Conservation (phyloP, 176 grass and related monocot species). For the Ananas comosus region DNA sequence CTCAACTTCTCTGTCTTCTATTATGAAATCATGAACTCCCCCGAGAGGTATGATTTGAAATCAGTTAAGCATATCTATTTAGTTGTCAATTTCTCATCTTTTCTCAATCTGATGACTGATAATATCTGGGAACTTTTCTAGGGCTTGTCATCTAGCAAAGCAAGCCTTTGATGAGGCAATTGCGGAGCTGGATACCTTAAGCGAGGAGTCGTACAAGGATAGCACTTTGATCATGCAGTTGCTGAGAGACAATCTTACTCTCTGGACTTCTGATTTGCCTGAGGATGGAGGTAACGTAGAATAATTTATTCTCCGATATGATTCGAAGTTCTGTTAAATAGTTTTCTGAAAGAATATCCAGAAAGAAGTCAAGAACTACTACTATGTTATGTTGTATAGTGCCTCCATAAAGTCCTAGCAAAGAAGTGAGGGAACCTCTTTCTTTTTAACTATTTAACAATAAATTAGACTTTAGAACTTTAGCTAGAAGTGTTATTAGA, state of each 20-base stretch:
- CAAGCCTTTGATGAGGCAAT: conserved; percentile 41
- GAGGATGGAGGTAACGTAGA: conserved; percentile 14
- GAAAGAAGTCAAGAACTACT: no score
- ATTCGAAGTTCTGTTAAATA: background rate
- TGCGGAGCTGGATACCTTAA: conserved; percentile 28
- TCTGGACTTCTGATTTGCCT: conserved; percentile 33
- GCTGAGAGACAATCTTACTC: conserved; percentile 38
- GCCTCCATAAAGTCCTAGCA: no score
- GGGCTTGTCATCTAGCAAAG: conserved; percentile 20
- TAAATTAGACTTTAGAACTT: no score
- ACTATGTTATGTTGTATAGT: no score
- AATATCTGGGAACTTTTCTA: background rate
- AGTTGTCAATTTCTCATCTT: background rate
- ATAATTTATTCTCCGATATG: background rate
- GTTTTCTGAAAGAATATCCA: no score
- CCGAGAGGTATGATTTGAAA: conserved; percentile 13
- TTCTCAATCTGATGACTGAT: background rate
- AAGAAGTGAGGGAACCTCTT: no score
- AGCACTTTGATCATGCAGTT: conserved; percentile 47
- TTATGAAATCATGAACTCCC: conserved; percentile 26
- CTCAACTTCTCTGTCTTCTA: conserved; percentile 26
- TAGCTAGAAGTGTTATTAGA: no score
- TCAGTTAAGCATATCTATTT: background rate
- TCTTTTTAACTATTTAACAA: no score
- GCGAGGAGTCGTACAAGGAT: conserved; percentile 36